These are phyloP conservation scores for Kuraishia piskuri DNA, from an alignment of 805 yeast genomes.

Conservation along the genomic window DNA sequence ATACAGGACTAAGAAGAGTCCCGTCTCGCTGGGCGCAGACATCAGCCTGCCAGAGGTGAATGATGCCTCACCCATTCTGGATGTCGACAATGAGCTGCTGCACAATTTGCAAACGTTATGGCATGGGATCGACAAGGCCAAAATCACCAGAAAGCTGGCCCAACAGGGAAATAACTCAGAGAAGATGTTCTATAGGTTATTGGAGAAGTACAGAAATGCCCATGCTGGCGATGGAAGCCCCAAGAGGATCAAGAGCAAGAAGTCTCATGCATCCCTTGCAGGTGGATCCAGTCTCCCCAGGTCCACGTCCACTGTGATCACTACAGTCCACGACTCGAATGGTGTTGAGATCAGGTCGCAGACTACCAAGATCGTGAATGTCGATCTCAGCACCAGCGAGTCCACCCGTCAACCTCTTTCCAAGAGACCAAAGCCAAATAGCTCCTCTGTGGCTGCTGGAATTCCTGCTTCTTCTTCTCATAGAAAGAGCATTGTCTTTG, in stretches of 20 bases:
- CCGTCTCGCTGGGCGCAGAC: slow-evolving; percentile 40
- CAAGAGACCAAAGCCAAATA: slow-evolving; percentile 4
- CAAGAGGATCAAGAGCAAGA: not conserved
- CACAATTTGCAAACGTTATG: slow-evolving; percentile 48
- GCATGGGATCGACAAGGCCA: slow-evolving; percentile 38
- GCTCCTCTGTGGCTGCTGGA: slow-evolving; percentile 12
- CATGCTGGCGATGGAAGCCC: slow-evolving; percentile 11
- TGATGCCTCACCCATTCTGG: slow-evolving; percentile 11
- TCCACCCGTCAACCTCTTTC: slow-evolving; percentile 13
- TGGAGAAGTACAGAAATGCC: slow-evolving; percentile 22
- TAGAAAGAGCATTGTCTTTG: not conserved
- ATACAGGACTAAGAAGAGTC: slow-evolving; percentile 45
- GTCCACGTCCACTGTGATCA: slow-evolving; percentile 22
- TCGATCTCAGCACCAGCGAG: slow-evolving; percentile 21
- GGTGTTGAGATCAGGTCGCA: slow-evolving; percentile 19
- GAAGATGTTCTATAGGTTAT: slow-evolving; percentile 26
- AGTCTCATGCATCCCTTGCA: not conserved
- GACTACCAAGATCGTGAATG: slow-evolving; percentile 20
- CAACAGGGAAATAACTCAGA: slow-evolving; percentile 19
- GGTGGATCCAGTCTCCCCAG: slow-evolving; percentile 12
- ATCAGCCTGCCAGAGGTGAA: slow-evolving; percentile 32
- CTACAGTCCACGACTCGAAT: slow-evolving; percentile 23
- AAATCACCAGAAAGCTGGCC: slow-evolving; percentile 19
- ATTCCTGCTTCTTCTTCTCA: slow-evolving; percentile 33
- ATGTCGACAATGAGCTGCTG: slow-evolving; percentile 41